Evolutionary conservation across 257 asterid species (phyloP).

Genomic region (Galeopsis tetrahit): DNA sequence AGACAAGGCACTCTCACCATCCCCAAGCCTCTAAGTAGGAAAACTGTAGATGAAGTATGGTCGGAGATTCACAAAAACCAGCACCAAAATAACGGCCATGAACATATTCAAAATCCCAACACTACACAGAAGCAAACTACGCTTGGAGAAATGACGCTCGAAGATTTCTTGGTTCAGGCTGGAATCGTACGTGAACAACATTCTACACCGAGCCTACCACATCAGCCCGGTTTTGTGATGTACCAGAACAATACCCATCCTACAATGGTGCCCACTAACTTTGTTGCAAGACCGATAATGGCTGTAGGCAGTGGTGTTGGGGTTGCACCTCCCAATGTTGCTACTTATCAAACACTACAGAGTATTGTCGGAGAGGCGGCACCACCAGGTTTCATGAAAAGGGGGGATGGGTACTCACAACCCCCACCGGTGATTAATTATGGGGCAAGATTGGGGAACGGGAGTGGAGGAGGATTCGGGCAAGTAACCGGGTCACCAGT

Average conservation of each 20-base stretch:
- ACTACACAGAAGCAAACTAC: conserved; percentile 55
- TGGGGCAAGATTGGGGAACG: conserved; percentile 63
- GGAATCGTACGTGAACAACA: conserved; percentile 70
- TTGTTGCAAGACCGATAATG: conserved; percentile 44
- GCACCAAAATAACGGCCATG: conserved; percentile 21
- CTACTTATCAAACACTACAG: conserved; percentile 41
- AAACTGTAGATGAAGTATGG: conserved; percentile 89
- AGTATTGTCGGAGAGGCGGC: conserved; percentile 44
- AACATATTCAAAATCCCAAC: conserved; percentile 31
- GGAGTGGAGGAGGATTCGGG: conserved; percentile 58
- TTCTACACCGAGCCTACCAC: conserved; percentile 33
- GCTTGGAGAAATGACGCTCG: conserved; percentile 82
- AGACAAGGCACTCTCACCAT: conserved; percentile 72
- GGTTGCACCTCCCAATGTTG: conserved; percentile 13
- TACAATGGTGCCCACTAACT: conserved; percentile 28
- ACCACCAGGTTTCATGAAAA: conserved; percentile 40
- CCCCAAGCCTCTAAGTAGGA: conserved; percentile 63
- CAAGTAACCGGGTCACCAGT: conserved; percentile 64
- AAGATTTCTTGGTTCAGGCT: conserved; percentile 75
- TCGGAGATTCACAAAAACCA: conserved; percentile 57
- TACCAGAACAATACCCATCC: conserved; percentile 42
- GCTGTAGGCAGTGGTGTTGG: conserved; percentile 24
- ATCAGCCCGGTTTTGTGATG: conserved; percentile 48
- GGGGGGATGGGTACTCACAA: conserved; percentile 49
- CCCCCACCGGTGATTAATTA: conserved; percentile 32